phyloP scores from a whole-genome alignment of 179 eudicot genomes.

The Gypsophila paniculata region DNA sequence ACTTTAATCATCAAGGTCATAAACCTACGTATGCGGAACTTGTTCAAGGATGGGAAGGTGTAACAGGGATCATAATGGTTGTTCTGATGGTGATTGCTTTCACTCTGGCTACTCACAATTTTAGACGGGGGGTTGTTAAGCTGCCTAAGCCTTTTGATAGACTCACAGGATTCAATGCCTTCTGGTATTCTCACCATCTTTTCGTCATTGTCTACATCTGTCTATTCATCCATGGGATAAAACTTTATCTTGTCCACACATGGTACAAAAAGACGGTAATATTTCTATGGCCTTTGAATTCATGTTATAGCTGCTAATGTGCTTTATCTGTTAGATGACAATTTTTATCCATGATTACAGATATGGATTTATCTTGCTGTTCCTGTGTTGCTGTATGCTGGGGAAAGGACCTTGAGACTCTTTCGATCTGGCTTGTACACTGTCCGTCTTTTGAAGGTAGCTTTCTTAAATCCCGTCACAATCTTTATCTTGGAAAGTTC shows the following conservation, averaged over 20 bases:
- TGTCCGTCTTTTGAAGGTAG: constrained; percentile 77
- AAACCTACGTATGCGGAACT: constrained; percentile 60
- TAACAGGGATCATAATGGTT: constrained; percentile 86
- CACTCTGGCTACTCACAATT: constrained; percentile 74
- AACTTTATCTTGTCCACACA: constrained; percentile 68
- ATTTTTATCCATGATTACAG: constrained; percentile 34
- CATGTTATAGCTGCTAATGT: not conserved
- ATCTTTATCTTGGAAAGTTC: no score
- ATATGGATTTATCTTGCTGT: constrained; percentile 97
- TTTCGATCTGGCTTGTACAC: constrained; percentile 67
- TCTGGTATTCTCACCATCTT: constrained; percentile 97
- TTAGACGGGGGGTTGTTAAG: constrained; percentile 69
- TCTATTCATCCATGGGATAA: constrained; percentile 71
- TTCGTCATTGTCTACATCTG: constrained; percentile 72
- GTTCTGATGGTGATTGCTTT: constrained; percentile 78
- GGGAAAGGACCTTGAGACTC: constrained; percentile 86
- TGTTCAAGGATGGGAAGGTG: constrained; percentile 68
- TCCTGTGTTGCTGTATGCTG: constrained; percentile 89
- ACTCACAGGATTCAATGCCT: constrained; percentile 91
- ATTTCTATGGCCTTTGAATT: not conserved
- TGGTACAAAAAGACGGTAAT: constrained; percentile 88
- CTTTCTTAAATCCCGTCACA: not conserved
- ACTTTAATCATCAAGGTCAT: constrained; percentile 40
- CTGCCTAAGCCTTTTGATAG: constrained; percentile 87
- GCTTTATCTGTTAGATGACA: not conserved